Base-by-base conservation (phyloP, 768 basidiomycete genomes). In the Albatrellus ellisii region DNA sequence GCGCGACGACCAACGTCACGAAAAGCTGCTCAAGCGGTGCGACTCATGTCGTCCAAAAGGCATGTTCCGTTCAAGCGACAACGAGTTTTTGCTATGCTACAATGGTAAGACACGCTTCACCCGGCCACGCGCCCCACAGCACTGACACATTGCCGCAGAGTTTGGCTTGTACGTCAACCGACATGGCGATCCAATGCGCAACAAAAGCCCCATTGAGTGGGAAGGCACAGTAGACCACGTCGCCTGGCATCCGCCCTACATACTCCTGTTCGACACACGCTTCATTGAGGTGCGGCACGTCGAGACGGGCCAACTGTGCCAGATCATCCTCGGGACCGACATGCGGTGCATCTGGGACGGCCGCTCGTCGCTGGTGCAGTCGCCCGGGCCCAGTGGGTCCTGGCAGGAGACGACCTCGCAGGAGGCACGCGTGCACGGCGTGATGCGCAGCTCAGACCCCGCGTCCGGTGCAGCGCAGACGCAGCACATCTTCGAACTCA, bases 81-180 rank as follows among this genome's bases (percentile, higher is more conserved):
- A 84, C 45, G 87, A 89, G 58, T 95, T 92, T 61, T 57, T 95
- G 37, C 70, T 95, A 12, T 88, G 84, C 57, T 94, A 92, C 51
- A 77, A 87, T 57, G 84, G 89, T 88, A 52, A 42, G 71, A 52
- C 7, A 14, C 18, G 6, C 32, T n/a, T 12, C 37, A 14, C 4
- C 12, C n/a, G n/a, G 15, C 22, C 33, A 26, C 18, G 34, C 8
- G 11, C 18, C 10, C 24, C 4, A 21, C 33, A 36, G 35, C 9
- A 4, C 22, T 36, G 6, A 39, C 43, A 7, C 38, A 45, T 22
- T 11, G 42, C 45, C 31, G 44, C 48, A 87, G 87, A 90, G 59
- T 92, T 95, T 46, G 91, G 90, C 9, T 69, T 95, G 28, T 94
- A 86, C 52, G 90, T 95, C 22, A 79, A 92, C 59, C 79, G 86